Evolutionary conservation across 2,329 filamentous ascomycete genomes (phyloP).

Genomic region (Plectosphaerella plurivora): DNA sequence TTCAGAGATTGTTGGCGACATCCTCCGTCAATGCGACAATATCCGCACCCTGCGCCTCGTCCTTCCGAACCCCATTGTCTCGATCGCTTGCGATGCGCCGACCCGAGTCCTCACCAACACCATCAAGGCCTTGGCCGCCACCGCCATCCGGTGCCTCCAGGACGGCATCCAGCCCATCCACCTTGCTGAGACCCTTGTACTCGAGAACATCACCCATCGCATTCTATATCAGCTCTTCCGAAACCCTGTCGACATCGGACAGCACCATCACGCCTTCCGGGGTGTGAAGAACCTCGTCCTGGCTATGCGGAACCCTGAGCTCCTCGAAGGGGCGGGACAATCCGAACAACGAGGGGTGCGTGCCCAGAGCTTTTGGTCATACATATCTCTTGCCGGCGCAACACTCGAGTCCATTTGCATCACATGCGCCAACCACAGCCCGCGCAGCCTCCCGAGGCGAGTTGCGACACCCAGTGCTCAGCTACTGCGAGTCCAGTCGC

Average conservation of each 20-base stretch:
- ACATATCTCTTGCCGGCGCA: conserved; percentile 37
- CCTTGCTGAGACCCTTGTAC: conserved; percentile 29
- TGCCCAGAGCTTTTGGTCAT: conserved; percentile 37
- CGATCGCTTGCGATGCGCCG: conserved; percentile 37
- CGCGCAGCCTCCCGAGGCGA: conserved; percentile 26
- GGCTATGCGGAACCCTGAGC: conserved; percentile 40
- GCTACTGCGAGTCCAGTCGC: no score
- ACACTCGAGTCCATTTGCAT: conserved; percentile 42
- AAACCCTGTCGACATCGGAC: conserved; percentile 46
- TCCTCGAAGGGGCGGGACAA: conserved; percentile 18
- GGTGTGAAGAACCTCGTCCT: conserved; percentile 40
- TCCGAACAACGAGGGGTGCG: conserved; percentile 21
- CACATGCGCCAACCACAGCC: conserved; percentile 38
- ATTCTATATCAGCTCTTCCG: conserved; percentile 43
- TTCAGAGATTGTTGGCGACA: conserved; percentile 22
- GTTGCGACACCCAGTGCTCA: no score
- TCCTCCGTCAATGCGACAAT: conserved; percentile 40
- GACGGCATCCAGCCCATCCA: conserved; percentile 37
- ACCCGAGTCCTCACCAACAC: conserved; percentile 50
- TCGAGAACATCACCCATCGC: conserved; percentile 46
- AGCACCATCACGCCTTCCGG: conserved; percentile 38
- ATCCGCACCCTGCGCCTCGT: conserved; percentile 43
- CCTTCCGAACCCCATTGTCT: conserved; percentile 47
- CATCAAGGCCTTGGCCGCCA: conserved; percentile 39
- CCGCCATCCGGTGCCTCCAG: conserved; percentile 35